phyloP scores from a whole-genome alignment of 2,329 filamentous ascomycete species.

The Zarea fungicola region DNA sequence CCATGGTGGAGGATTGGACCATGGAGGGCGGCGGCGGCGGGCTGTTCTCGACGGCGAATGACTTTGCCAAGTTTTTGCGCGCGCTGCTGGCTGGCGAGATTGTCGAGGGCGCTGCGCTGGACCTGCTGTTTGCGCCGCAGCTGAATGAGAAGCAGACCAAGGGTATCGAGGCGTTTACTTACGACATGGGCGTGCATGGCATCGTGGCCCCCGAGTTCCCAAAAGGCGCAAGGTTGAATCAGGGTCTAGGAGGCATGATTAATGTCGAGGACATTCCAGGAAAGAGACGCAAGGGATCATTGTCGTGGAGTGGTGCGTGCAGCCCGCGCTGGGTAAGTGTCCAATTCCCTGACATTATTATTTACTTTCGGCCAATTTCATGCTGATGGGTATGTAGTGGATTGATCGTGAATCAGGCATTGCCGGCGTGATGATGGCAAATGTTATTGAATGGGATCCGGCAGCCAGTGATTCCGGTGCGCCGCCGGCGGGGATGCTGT shows the following conservation, averaged over 20 bases:
- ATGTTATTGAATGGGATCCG: conserved; percentile 9
- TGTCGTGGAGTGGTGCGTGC: conserved; percentile 39
- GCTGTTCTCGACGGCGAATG: conserved; percentile 35
- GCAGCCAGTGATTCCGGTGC: not conserved
- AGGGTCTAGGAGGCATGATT: conserved; percentile 35
- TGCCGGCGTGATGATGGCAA: conserved; percentile 13
- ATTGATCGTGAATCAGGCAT: conserved; percentile 22
- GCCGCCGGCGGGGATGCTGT: conserved; percentile 4
- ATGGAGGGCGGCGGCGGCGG: conserved; percentile 40
- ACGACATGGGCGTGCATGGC: conserved; percentile 17
- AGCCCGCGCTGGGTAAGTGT: conserved; percentile 38
- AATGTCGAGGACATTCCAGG: conserved; percentile 34
- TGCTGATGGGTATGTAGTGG: conserved; percentile 19
- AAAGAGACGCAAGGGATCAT: conserved; percentile 36
- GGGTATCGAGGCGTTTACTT: conserved; percentile 16
- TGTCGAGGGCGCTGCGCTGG: conserved; percentile 25
- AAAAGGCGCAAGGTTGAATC: conserved; percentile 26
- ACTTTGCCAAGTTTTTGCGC: conserved; percentile 33
- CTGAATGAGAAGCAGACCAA: conserved; percentile 26
- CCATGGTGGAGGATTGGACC: conserved; percentile 24
- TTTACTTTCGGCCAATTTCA: too few relatives aligned
- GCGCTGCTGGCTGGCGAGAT: conserved; percentile 28
- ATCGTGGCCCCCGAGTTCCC: conserved; percentile 34
- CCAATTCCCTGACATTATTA: not conserved
- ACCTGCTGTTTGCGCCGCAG: conserved; percentile 37